Evolutionary conservation across 177 flowering plant genomes (phyloP), one percentile per base, ranked within the genome.

Genomic region (Telopea speciosissima): DNA sequence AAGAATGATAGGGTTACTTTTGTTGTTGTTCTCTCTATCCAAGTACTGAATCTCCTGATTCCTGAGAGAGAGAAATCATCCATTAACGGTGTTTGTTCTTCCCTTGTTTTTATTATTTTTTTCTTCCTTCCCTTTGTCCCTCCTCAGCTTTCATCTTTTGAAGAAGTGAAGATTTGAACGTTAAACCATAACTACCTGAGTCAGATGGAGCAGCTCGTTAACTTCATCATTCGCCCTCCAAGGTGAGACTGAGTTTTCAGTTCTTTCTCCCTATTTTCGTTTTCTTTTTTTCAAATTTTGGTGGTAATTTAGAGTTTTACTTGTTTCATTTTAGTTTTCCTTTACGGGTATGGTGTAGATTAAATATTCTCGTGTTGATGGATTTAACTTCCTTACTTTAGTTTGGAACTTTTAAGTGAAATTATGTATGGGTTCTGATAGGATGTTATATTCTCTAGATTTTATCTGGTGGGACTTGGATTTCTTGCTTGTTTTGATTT

Each of bases 191-290:
- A 5, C 40, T 36, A 6, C 40, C 40, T 66, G 71, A 61, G 59
- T 81, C 77, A n/a, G 17, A 94, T 94, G 98, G 98, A 94, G 65
- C 97, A 90, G 85, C 92, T 94, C 49, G 85, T 91, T 75, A 94
- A 85, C 85, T 94, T 94, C 79, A 90, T 91, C 64, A 94, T 94
- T 65, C 89, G 98, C 26, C 98, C 98, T 4, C 98, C 98, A 68
- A 90, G 98, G 98, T 94, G 66, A 75, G 42, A 23, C 13, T 13
- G 3, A 25, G 1, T 14, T 5, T 25, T 45, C 2, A 24, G 1
- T n/a, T n/a, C 19, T 19, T 45, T 31, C 36, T 68, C 49, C 49
- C 28, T 33, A 9, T 21, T 58, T 23, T 62, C 64, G 0, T 49
- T 42, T 10, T 0, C 21, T 16, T 62, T n/a, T 61, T 61, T 24